These are phyloP conservation scores for Anastatica hierochuntica DNA, from an alignment of 345 rosid genomes.

Conservation along the genomic window DNA sequence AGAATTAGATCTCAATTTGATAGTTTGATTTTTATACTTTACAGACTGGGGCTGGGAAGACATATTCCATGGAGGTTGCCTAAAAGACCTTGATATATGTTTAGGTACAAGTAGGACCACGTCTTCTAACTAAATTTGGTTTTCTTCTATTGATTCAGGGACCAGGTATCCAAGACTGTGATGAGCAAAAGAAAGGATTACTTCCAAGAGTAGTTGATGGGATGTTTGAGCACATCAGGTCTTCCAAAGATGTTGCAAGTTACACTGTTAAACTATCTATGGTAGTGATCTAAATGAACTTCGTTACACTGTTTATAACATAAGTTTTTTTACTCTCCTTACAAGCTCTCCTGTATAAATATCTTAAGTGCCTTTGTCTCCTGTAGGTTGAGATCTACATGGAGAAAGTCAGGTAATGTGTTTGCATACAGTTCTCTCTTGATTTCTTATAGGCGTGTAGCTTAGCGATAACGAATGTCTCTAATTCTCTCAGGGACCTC, in stretches of 20 bases:
- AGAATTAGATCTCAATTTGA: background rate
- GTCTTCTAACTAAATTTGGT: background rate
- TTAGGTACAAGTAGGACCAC: background rate
- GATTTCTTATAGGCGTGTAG: background rate
- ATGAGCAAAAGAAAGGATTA: slow-evolving; percentile 58
- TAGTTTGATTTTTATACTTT: background rate
- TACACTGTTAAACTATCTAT: slow-evolving; percentile 60
- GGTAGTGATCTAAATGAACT: slow-evolving; percentile 33
- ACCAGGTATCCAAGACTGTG: slow-evolving; percentile 38
- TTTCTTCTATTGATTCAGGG: slow-evolving; percentile 40
- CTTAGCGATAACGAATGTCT: background rate
- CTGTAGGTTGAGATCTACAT: slow-evolving; percentile 83
- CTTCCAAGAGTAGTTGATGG: slow-evolving; percentile 67
- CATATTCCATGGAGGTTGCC: slow-evolving; percentile 75
- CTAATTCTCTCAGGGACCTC: slow-evolving; percentile 47
- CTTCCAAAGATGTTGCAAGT: slow-evolving; percentile 36
- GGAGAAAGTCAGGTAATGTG: slow-evolving; percentile 80
- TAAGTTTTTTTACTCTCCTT: background rate
- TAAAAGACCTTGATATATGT: background rate
- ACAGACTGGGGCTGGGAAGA: slow-evolving; percentile 97
- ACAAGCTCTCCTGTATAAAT: background rate
- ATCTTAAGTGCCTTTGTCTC: slow-evolving; percentile 3
- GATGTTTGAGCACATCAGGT: slow-evolving; percentile 41
- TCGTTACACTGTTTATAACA: background rate
- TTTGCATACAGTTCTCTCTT: background rate